Evolutionary conservation across 441 rosid species (phyloP).

Genomic region (Macaranga tanarius): DNA sequence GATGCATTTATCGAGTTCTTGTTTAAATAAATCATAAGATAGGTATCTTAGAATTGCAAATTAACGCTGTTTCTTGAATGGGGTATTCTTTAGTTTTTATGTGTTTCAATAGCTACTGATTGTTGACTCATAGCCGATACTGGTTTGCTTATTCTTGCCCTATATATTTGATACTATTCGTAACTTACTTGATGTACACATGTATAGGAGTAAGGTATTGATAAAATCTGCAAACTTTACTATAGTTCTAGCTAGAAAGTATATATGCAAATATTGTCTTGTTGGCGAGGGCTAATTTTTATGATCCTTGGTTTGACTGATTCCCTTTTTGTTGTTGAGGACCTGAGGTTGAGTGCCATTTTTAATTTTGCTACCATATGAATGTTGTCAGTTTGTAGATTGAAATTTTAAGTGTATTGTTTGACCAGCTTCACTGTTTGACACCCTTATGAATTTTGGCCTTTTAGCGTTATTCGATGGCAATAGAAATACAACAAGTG

Average conservation of each 20-base stretch:
- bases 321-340: neutral
- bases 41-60: no score
- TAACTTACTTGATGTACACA: neutral
- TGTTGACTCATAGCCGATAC: neutral
- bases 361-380: no score
- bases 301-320: neutral
- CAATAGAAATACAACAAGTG: no score
- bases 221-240: neutral
- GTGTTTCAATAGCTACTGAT: no score
- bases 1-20: no score
- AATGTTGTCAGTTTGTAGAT: neutral
- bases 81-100: no score
- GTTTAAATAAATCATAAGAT: no score
- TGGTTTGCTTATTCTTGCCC: neutral
- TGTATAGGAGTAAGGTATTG: neutral
- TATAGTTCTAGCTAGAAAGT: neutral
- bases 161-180: no score
- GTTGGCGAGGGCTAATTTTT: no score
- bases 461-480: no score
- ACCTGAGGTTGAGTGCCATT: neutral
- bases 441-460: neutral
- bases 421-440: neutral
- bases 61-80: no score
- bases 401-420: neutral
- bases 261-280: neutral